Evolutionary conservation across 163 green algal species (phyloP).

Genomic region (Trebouxia gelatinosa): DNA sequence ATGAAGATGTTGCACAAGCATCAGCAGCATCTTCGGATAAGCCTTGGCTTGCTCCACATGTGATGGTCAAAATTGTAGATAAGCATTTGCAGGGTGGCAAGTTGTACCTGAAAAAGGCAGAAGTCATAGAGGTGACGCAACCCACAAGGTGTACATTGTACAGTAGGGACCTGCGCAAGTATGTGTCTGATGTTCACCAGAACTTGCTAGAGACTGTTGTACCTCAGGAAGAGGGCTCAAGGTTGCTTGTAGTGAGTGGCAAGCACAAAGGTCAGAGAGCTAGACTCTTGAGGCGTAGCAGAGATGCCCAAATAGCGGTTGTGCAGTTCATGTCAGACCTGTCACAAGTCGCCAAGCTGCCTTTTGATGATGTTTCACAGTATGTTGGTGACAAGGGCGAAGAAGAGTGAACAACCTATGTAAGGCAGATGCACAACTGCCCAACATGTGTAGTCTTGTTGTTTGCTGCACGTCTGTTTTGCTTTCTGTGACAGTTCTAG

Average conservation of each 20-base stretch:
- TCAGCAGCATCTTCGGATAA: neutral
- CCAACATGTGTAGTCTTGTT: neutral
- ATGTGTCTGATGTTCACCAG: slow-evolving; percentile 65
- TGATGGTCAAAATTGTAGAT: slow-evolving; percentile 41
- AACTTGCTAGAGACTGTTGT: slow-evolving; percentile 87
- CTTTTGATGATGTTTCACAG: slow-evolving; percentile 65
- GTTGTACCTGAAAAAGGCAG: slow-evolving; percentile 93
- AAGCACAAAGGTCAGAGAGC: slow-evolving; percentile 47
- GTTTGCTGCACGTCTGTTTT: neutral
- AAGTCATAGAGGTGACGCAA: slow-evolving; percentile 81
- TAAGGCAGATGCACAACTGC: neutral
- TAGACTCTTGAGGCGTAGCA: slow-evolving; percentile 55
- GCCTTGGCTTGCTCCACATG: slow-evolving; percentile 39
- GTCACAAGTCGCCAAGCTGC: slow-evolving; percentile 49
- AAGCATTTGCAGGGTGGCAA: slow-evolving; percentile 33
- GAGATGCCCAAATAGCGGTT: slow-evolving; percentile 41
- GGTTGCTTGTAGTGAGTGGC: slow-evolving; percentile 56
- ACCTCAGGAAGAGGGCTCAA: slow-evolving; percentile 67
- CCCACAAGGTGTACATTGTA: slow-evolving; percentile 74
- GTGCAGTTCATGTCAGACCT: slow-evolving; percentile 68
- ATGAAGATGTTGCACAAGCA: slow-evolving; percentile 4
- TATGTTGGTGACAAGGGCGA: slow-evolving; percentile 61
- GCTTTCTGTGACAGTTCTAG: neutral
- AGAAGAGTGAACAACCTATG: slow-evolving; percentile 37
- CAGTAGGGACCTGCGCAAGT: slow-evolving; percentile 60